Evolutionary conservation across 345 rosid genomes (phyloP), one percentile per base, ranked within the genome.

Genomic region (Microcos paniculata): DNA sequence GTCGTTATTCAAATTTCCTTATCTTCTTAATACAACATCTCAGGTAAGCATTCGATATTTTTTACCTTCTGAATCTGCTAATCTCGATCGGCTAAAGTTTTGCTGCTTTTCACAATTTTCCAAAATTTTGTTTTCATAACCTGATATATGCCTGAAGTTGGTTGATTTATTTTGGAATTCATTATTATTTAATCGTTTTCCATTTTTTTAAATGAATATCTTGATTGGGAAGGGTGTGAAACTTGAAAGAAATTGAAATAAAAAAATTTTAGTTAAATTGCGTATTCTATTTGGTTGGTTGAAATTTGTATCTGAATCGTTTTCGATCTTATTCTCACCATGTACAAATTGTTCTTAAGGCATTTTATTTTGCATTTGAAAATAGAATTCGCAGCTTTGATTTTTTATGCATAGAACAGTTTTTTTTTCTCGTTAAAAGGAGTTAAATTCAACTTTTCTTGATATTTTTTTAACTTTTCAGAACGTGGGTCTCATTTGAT

Each of bases 101-200:
- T 56, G 16, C 31, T 53, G 31, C 4, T 58, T 77, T 77, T 52
- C 11, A 40, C 55, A 56, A 71, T 42, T 77, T 73, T 62, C 7
- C 13, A 3, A 16, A n/a, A 3, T 23, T 58, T 4, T n/a, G 58
- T 53, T 76, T 11, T 21, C 7, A 43, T 42, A 9, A 59, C 52
- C 75, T 62, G 83, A 72, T 77, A 72, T 68, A 31, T 61, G 65
- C 58, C 38, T 76, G 45, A 63, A 48, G 38, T 68, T 65, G 43
- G 69, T 63, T n/a, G 69, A n/a, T 73, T 14, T 23, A 4, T 62
- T 7, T 35, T 46, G 13, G n/a, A 31, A 18, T 70, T 30, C 21
- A 21, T 30, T 65, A 19, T 55, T 18, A 40, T 65, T 6, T 19
- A 16, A 18, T 69, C 18, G 48, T 69, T 30, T 49, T 13, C 4